phyloP scores from a whole-genome alignment of 306 rosid species.

The Prunus campanulata region DNA sequence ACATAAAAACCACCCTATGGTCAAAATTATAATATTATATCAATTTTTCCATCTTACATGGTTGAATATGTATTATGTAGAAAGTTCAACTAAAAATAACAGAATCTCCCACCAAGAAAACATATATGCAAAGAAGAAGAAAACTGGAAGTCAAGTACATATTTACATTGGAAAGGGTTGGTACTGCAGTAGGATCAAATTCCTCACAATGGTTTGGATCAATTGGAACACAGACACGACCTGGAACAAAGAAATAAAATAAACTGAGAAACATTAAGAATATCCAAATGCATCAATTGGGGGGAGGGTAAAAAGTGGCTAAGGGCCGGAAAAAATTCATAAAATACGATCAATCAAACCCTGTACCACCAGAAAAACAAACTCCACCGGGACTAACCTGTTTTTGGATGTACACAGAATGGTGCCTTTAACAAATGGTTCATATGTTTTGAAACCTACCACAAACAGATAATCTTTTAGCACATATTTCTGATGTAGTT shows the following conservation, averaged over 20 bases:
- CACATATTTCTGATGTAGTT: not conserved
- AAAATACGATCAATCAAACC: not conserved
- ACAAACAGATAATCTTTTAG: slow-evolving; percentile 6
- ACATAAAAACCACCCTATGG: not conserved
- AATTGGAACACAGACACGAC: slow-evolving; percentile 78
- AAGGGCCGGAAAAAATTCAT: not conserved
- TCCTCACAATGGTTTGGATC: slow-evolving; percentile 78
- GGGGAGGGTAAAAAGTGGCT: not conserved
- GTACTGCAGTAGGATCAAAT: slow-evolving; percentile 80
- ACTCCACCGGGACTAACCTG: slow-evolving; percentile 43
- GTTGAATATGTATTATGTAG: not conserved
- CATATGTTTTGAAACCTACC: slow-evolving; percentile 86
- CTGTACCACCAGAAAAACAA: not conserved
- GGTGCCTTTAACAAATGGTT: slow-evolving; percentile 91
- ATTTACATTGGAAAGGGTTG: slow-evolving; percentile 70
- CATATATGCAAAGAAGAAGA: slow-evolving; percentile 9
- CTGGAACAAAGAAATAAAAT: slow-evolving; percentile 40
- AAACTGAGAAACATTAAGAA: slow-evolving; percentile 16
- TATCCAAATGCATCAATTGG: slow-evolving; percentile 2
- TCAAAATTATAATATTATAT: not conserved
- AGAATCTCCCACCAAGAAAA: not conserved
- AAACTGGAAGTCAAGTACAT: slow-evolving; percentile 1
- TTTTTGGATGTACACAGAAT: slow-evolving; percentile 84
- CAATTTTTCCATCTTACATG: not conserved
- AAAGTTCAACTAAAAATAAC: not conserved